Evolutionary conservation across 495 filamentous ascomycete species (phyloP).

Genomic region (Chlorociboria aeruginascens): DNA sequence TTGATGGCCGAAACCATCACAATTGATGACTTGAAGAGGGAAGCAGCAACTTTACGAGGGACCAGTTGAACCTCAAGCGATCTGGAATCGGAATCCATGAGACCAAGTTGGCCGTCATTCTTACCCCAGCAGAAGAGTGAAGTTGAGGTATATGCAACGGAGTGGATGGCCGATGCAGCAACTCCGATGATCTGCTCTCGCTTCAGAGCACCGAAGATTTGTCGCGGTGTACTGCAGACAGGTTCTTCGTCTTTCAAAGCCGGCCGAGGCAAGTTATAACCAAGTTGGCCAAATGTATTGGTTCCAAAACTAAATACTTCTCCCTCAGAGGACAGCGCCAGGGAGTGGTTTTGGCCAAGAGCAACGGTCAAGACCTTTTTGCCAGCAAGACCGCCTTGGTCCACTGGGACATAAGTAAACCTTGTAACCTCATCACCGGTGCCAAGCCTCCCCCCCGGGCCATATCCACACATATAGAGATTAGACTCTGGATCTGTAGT

Average conservation of each 20-base stretch:
- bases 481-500: constrained; percentile 87
- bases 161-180: constrained; percentile 87
- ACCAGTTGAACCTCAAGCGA: constrained; percentile 71
- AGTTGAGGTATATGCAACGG: constrained; percentile 68
- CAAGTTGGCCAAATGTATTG: constrained; percentile 78
- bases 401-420: constrained; percentile 72
- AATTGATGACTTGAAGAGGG: constrained; percentile 69
- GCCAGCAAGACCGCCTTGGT: constrained; percentile 55
- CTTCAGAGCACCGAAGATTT: constrained; percentile 85
- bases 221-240: constrained; percentile 66
- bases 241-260: constrained; percentile 62
- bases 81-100: constrained; percentile 88
- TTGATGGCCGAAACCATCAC: constrained; percentile 79
- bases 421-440: constrained; percentile 81
- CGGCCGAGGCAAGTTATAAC: constrained; percentile 51
- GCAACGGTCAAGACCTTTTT: constrained; percentile 61
- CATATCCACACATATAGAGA: constrained; percentile 86
- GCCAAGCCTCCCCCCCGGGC: constrained; percentile 79
- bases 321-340: constrained; percentile 70
- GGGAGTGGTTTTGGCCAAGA: constrained; percentile 81
- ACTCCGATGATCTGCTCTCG: constrained; percentile 70
- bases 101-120: constrained; percentile 86
- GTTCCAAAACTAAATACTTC: constrained; percentile 89
- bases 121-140: constrained; percentile 92
- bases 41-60: constrained; percentile 78